A percentile compares a stretch with the other conserved stretches of the same genome.
Conservation (phyloP, 148 eudicot genomes). For the Rhododendron henanense region DNA sequence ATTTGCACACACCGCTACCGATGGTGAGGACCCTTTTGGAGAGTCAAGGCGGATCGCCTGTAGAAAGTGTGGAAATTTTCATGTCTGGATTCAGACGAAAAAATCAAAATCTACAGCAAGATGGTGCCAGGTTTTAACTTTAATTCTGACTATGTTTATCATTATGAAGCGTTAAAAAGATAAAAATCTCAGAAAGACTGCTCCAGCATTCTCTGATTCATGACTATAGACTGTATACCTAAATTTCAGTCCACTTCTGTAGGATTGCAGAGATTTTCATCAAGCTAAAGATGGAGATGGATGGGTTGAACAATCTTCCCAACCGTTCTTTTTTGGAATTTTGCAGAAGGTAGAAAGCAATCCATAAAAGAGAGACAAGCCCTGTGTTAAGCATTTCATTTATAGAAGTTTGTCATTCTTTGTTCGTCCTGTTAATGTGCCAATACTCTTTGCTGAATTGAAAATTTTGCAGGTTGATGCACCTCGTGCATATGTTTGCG, state of each 20-base stretch:
- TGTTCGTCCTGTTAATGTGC: not conserved
- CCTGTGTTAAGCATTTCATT: not conserved
- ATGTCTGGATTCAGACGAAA: conserved; percentile 72
- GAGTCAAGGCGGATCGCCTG: conserved; percentile 80
- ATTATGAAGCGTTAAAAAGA: not conserved
- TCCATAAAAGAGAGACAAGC: not conserved
- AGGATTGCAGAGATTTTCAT: conserved; percentile 96
- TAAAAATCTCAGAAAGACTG: not conserved
- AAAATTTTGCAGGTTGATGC: conserved; percentile 61
- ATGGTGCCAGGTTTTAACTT: conserved; percentile 86
- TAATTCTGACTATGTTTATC: not conserved
- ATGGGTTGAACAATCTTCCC: conserved; percentile 96
- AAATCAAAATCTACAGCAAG: conserved; percentile 82
- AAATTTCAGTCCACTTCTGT: conserved; percentile 17
- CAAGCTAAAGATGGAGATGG: conserved; percentile 99
- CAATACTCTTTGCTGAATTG: conserved; percentile 6
- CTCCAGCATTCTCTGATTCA: not conserved
- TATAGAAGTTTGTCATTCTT: not conserved
- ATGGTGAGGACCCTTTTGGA: conserved; percentile 54
- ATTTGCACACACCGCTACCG: conserved; percentile 60
- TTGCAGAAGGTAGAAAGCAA: conserved; percentile 65
- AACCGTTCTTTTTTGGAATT: conserved; percentile 78
- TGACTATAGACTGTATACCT: too few species aligned
- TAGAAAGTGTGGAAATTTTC: conserved; percentile 83
- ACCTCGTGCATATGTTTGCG: conserved; percentile 87